Conservation (phyloP, 495 filamentous ascomycete genomes). For the Lophiotrema nucula region DNA sequence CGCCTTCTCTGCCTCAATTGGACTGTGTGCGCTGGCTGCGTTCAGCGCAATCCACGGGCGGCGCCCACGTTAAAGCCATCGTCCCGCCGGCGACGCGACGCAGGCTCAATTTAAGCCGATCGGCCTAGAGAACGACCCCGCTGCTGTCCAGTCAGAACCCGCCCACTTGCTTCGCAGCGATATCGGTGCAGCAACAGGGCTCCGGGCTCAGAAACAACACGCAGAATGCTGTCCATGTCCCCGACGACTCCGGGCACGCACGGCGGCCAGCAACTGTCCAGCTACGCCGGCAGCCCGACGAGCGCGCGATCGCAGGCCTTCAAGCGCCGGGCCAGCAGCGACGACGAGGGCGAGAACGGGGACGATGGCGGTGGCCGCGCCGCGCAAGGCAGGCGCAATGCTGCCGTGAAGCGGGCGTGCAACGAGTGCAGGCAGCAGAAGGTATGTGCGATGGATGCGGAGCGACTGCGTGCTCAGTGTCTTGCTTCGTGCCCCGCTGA, state of each 20-base stretch:
- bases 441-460: conserved; percentile 47
- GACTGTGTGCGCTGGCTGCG: too few relatives aligned
- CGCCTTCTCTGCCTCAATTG: too few relatives aligned
- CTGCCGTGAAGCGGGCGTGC: conserved; percentile 56
- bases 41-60: too few relatives aligned
- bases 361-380: conserved; percentile 9
- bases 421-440: conserved; percentile 97
- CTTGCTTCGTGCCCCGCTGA: neutral
- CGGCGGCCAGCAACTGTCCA: conserved; percentile 21
- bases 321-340: conserved; percentile 29
- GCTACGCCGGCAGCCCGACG: conserved; percentile 26
- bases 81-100: too few relatives aligned
- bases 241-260: conserved; percentile 29
- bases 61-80: too few relatives aligned
- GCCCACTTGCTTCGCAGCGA: neutral
- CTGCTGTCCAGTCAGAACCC: neutral
- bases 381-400: conserved; percentile 6
- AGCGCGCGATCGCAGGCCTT: conserved; percentile 27
- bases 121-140: too few relatives aligned
- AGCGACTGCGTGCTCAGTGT: neutral
- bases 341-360: conserved; percentile 29
- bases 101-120: too few relatives aligned
- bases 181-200: conserved; percentile 11
- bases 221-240: conserved; percentile 30
- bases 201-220: neutral